Evolutionary conservation across 2,329 filamentous ascomycete genomes (phyloP).

Genomic region (Diplodia mutila): DNA sequence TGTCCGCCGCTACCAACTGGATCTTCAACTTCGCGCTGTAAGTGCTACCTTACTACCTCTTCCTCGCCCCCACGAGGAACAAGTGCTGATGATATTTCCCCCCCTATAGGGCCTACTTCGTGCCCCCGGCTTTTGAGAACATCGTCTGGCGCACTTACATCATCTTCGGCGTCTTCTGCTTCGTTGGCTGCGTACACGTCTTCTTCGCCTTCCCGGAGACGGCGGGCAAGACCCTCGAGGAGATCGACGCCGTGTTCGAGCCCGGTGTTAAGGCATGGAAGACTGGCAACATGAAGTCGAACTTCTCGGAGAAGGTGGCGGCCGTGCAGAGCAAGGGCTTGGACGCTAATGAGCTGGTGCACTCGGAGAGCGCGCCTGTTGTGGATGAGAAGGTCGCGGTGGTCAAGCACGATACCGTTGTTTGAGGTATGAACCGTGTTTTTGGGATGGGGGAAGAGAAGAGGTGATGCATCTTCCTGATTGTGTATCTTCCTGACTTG

Average conservation of each 20-base stretch:
- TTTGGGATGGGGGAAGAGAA: not conserved
- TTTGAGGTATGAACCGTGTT: not conserved
- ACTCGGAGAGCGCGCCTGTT: not conserved
- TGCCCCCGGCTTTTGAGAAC: conserved; percentile 45
- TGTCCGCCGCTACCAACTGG: conserved; percentile 46
- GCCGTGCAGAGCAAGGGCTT: conserved; percentile 20
- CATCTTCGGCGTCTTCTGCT: conserved; percentile 46
- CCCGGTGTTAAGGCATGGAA: conserved; percentile 42
- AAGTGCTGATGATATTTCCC: not conserved
- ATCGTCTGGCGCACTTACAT: conserved; percentile 51
- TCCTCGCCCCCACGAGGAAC: not conserved
- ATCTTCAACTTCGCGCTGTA: conserved; percentile 44
- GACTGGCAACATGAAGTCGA: conserved; percentile 16
- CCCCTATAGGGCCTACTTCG: conserved; percentile 39
- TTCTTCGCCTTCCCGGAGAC: conserved; percentile 47
- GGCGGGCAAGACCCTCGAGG: conserved; percentile 46
- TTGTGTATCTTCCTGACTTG: not conserved
- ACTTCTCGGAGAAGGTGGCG: conserved; percentile 21
- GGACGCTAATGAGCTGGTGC: conserved; percentile 4
- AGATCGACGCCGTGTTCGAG: conserved; percentile 48
- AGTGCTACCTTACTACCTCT: not conserved
- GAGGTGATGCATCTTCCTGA: not conserved
- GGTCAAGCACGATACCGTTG: not conserved
- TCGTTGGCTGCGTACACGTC: conserved; percentile 42
- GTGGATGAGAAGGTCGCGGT: conserved; percentile 9